Evolutionary conservation across 139 green algal species (phyloP), one percentile per base, ranked within the genome.

Genomic region (Tetratostichococcus sp.): DNA sequence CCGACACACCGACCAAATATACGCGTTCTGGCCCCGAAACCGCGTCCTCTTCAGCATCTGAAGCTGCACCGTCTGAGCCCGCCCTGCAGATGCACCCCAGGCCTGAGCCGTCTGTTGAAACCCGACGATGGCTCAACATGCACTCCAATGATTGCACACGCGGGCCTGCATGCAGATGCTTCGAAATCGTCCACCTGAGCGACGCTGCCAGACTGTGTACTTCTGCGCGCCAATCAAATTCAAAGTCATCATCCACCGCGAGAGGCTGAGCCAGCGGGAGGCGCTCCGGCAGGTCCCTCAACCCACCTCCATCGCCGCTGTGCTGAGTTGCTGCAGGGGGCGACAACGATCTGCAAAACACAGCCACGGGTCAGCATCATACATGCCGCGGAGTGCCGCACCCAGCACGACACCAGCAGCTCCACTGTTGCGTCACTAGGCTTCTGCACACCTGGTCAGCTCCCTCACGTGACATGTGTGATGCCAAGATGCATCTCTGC

Each of bases 1-100:
- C 65, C 8, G 77, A 30, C 0, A 84, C 84, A 3, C 88, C 88
- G 65, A 94, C 88, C 28, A 94, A 58, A 70, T 85, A 92, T 30
- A 89, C 89, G 1, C 82, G 79, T 81, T 94, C 87, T 5, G 62
- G 62, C 28, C 50, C 58, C 68, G 30, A 43, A 11, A 79, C 74
- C 31, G 80, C 73, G 17, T 80, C 83, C 25, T 71, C 71, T 50
- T 30, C 67, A 1, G 22, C 75, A 11, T 73, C 75, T 5, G 50
- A 62, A 5, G 17, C 50, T 2, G 50, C 14, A n/a, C 50, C 50
- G 2, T 62, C 50, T 17, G 50, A 62, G 19, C 50, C 50, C 14
- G 17, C 50, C 50, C 50, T 62, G 50, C 19, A 28, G 2, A 28
- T 62, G 14, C 50, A 62, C 19, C 14, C 14, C 19, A 26, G 50